Evolutionary conservation across 2,329 filamentous ascomycete species (phyloP), one percentile per base, ranked within the genome.

Genomic region (Aspergillus vadensis): DNA sequence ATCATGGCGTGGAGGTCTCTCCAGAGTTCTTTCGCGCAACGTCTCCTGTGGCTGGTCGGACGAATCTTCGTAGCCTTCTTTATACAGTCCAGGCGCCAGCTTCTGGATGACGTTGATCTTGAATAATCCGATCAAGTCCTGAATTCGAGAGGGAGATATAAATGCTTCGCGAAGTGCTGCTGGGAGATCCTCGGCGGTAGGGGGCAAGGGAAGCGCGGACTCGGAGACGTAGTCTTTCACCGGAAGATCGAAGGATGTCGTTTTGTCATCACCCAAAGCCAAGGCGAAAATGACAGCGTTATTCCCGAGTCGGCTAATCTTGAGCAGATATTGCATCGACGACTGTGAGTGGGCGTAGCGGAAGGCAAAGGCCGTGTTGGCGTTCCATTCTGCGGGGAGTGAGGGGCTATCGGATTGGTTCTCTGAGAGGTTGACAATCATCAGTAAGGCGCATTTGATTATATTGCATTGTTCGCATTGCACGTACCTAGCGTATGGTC

Each of bases 321-420:
- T 94, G 67, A 97, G 75, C 27, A 97, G 82, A 72, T 90, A 97
- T 61, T 89, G 86, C 85, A 93, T 91, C 15, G 92, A 88, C 0
- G 92, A 96, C 73, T 96, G 91, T 23, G 86, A 82, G 76, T 97
- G 93, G 3, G 87, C 86, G 79, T 98, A 98, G 64, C 92, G 86
- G 76, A 98, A 97, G 58, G 89, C 86, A 73, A 91, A 89, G 50
- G 82, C 81, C 14, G 88, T 87, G 63, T 85, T 85, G 12, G 86
- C 81, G 76, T 97, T 97, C 95, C 95, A 98, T 77, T 87, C 85
- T 15, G 83, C 60, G 0, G 92, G 91, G 2, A 98, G 83, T 32
- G 87, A 61, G 44, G 65, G 60, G 50, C 51, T 65, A 43, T 73
- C 68, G 51, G 74, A 66, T 39, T 70, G 65, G 56, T 58, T 64